Percentiles rank a stretch among this genome's conserved stretches.
phyloP scores from a whole-genome alignment of 345 rosid species.

The Stellera chamaejasme region DNA sequence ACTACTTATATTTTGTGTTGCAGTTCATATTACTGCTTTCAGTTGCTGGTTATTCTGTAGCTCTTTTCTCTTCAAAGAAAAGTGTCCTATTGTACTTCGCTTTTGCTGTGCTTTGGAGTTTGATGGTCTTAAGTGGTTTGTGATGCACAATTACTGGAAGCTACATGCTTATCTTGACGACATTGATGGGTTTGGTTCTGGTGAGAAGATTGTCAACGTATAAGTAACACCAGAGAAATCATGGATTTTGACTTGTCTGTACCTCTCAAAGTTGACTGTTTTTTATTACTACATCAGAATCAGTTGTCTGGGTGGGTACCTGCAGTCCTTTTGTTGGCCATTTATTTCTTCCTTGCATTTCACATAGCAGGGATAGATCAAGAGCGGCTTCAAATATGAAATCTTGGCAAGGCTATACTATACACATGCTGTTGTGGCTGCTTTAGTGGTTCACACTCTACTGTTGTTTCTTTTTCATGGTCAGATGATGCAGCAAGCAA shows the following conservation, averaged over 20 bases:
- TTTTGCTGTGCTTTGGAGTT: slow-evolving; percentile 86
- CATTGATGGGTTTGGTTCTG: slow-evolving; percentile 72
- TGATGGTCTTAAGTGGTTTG: slow-evolving; percentile 91
- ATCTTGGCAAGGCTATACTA: slow-evolving; percentile 96
- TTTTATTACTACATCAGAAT: slow-evolving; percentile 73
- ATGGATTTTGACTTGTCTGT: slow-evolving; percentile 90
- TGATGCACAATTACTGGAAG: slow-evolving; percentile 97
- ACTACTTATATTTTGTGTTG: slow-evolving; percentile 18
- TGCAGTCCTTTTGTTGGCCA: slow-evolving; percentile 72
- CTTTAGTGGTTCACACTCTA: slow-evolving; percentile 69
- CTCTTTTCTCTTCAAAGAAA: slow-evolving; percentile 86
- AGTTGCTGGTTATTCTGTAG: slow-evolving; percentile 82
- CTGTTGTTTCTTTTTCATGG: slow-evolving; percentile 6
- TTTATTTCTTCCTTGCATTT: slow-evolving; percentile 17
- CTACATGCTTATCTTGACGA: slow-evolving; percentile 89
- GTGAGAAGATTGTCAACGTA: slow-evolving; percentile 68
- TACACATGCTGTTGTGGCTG: slow-evolving; percentile 71
- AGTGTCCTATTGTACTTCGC: slow-evolving; percentile 84
- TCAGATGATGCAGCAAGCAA: no score
- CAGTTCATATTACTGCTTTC: slow-evolving; percentile 91
- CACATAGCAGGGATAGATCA: slow-evolving; percentile 66
- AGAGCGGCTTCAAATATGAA: slow-evolving; percentile 85
- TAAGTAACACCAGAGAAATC: slow-evolving; percentile 73
- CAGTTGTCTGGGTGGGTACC: slow-evolving; percentile 93
- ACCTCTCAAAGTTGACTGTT: slow-evolving; percentile 89